Percentiles rank a stretch among this genome's conserved stretches.
Conservation (phyloP, 2,329 filamentous ascomycete species). For the Curvularia sp. region DNA sequence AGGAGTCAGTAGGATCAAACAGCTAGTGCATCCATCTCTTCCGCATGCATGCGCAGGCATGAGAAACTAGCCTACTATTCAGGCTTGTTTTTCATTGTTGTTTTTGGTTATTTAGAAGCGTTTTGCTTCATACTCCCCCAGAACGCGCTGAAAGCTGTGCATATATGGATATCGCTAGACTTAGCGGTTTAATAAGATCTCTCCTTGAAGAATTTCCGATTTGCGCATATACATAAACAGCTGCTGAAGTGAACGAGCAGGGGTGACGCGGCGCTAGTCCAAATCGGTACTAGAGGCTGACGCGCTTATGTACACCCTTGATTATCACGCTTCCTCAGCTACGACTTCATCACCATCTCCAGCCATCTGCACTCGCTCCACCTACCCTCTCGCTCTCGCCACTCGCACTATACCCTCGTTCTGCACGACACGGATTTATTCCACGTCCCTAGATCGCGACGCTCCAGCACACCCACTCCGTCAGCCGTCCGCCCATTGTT, state of each 20-base stretch:
- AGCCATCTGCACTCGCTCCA: neutral
- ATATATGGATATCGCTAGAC: neutral
- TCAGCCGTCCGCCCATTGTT: constrained; percentile 3
- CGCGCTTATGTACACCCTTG: neutral
- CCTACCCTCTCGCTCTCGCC: neutral
- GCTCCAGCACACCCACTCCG: neutral
- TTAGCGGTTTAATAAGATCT: neutral
- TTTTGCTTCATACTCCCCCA: too few relatives aligned
- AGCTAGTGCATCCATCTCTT: too few relatives aligned
- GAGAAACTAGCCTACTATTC: too few relatives aligned
- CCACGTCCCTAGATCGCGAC: neutral
- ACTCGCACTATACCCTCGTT: neutral
- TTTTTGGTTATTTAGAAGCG: too few relatives aligned
- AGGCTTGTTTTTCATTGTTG: too few relatives aligned
- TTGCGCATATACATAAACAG: too few relatives aligned
- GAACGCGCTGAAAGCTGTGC: neutral
- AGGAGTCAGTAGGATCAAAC: too few relatives aligned
- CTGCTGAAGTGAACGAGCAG: too few relatives aligned
- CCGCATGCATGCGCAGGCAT: too few relatives aligned
- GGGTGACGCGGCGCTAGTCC: neutral
- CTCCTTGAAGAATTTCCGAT: too few relatives aligned
- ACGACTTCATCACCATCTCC: neutral
- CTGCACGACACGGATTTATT: neutral
- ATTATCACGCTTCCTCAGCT: neutral
- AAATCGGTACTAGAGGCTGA: neutral